A percentile compares a stretch with the other conserved stretches of the same genome.
phyloP scores from a whole-genome alignment of 768 basidiomycete species.

The Pholiota microspora region DNA sequence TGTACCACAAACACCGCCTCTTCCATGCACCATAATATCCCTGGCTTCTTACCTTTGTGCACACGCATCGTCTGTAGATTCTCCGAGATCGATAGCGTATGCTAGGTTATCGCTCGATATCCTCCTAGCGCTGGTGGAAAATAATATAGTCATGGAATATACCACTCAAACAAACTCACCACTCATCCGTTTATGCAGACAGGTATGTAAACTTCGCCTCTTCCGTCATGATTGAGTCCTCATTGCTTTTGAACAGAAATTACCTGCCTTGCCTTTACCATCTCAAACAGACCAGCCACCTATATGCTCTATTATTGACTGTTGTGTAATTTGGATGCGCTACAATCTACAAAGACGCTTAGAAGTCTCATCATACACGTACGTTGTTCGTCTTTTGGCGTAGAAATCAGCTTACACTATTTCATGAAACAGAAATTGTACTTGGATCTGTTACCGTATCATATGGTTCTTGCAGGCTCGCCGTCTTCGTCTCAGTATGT shows the following conservation, averaged over 20 bases:
- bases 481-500: slow-evolving; percentile 52
- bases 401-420: not conserved
- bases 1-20: slow-evolving; percentile 26
- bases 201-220: slow-evolving; percentile 29
- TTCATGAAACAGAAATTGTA: slow-evolving; percentile 36
- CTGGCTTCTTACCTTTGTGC: slow-evolving; percentile 65
- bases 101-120: slow-evolving; percentile 56
- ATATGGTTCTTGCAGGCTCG: slow-evolving; percentile 58
- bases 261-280: slow-evolving; percentile 45
- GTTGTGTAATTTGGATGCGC: slow-evolving; percentile 65
- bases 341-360: slow-evolving; percentile 67
- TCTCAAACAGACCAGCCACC: slow-evolving; percentile 39
- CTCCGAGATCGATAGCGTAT: slow-evolving; percentile 59
- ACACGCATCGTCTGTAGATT: slow-evolving; percentile 62
- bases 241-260: slow-evolving; percentile 28
- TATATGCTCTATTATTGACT: slow-evolving; percentile 62
- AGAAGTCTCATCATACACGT: slow-evolving; percentile 59
- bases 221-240: not conserved
- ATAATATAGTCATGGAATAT: slow-evolving; percentile 41
- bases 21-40: slow-evolving; percentile 49
- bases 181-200: slow-evolving; percentile 57
- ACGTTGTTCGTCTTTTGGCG: slow-evolving; percentile 19
- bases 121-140: slow-evolving; percentile 50
- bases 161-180: slow-evolving; percentile 41
- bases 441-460: slow-evolving; percentile 51